These are phyloP conservation scores for Lactarius psammicola DNA, from an alignment of 768 basidiomycete genomes.

Conservation along the genomic window DNA sequence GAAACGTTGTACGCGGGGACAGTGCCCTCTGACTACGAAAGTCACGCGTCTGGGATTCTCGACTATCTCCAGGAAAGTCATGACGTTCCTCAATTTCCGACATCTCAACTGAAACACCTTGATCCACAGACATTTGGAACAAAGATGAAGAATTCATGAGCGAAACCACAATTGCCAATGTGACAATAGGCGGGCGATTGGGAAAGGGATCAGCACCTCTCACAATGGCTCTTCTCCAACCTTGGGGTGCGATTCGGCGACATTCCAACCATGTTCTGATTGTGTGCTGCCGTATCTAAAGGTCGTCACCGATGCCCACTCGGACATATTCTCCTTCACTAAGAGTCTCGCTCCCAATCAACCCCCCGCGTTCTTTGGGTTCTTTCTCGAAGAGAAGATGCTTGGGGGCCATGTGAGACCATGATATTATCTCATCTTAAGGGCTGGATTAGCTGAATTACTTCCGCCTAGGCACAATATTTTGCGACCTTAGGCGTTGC, in stretches of 20 bases:
- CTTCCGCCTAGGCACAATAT: constrained; percentile 9
- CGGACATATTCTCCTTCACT: constrained; percentile 9
- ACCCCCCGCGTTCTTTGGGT: constrained; percentile 4
- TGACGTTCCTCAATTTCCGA: background rate
- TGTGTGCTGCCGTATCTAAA: constrained; percentile 18
- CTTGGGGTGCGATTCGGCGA: constrained; percentile 19
- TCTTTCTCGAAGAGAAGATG: constrained; percentile 15
- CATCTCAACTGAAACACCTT: background rate
- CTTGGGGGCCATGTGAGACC: constrained; percentile 15
- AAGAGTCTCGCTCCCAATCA: background rate
- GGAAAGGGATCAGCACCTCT: constrained; percentile 7
- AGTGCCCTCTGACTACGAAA: constrained; percentile 2
- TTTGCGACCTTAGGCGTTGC: constrained; percentile 13
- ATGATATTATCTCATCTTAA: background rate
- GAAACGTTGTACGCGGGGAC: constrained; percentile 9
- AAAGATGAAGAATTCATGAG: constrained; percentile 19
- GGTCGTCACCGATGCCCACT: constrained; percentile 15
- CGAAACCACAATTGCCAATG: constrained; percentile 20
- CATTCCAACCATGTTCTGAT: constrained; percentile 25
- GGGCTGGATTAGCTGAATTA: background rate
- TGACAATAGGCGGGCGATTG: constrained; percentile 15
- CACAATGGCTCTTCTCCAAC: constrained; percentile 10
- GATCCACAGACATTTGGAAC: constrained; percentile 23
- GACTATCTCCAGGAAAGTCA: constrained; percentile 22
- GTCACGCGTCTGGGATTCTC: constrained; percentile 11